Conservation (phyloP, 768 basidiomycete genomes). For the Dictyophora rubrovolvata region DNA sequence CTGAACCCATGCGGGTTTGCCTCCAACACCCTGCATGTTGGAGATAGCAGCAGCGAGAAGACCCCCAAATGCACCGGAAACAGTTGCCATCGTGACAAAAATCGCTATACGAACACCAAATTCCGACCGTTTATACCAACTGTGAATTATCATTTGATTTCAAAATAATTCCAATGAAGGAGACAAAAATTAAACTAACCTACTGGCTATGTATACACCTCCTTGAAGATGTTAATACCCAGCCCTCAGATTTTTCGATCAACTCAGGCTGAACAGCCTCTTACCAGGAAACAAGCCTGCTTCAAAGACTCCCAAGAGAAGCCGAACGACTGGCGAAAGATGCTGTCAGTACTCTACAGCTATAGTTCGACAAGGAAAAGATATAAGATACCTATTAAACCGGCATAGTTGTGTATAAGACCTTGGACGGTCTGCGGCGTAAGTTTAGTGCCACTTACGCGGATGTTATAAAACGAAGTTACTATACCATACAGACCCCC, state of each 20-base stretch:
- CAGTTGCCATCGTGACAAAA: constrained; percentile 75
- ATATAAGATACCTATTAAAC: constrained; percentile 40
- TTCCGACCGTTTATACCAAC: constrained; percentile 77
- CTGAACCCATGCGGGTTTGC: constrained; percentile 39
- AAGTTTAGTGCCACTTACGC: background rate
- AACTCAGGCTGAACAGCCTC: constrained; percentile 54
- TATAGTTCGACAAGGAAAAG: background rate
- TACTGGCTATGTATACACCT: constrained; percentile 8
- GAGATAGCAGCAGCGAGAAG: constrained; percentile 56
- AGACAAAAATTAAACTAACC: background rate
- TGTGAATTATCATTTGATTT: constrained; percentile 16
- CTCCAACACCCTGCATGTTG: constrained; percentile 61
- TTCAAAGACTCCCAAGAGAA: constrained; percentile 45
- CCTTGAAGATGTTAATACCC: background rate
- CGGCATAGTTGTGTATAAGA: constrained; percentile 48
- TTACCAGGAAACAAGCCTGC: constrained; percentile 44
- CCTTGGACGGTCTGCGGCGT: constrained; percentile 49
- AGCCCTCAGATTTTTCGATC: constrained; percentile 30
- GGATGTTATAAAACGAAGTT: background rate
- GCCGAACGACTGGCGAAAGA: constrained; percentile 4
- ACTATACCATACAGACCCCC: constrained; percentile 31
- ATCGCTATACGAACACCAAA: constrained; percentile 59
- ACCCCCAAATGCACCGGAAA: constrained; percentile 68
- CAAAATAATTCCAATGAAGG: background rate
- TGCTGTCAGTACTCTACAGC: background rate